Base-by-base conservation (phyloP, 805 yeast genomes). In the Saturnispora zaruensis region DNA sequence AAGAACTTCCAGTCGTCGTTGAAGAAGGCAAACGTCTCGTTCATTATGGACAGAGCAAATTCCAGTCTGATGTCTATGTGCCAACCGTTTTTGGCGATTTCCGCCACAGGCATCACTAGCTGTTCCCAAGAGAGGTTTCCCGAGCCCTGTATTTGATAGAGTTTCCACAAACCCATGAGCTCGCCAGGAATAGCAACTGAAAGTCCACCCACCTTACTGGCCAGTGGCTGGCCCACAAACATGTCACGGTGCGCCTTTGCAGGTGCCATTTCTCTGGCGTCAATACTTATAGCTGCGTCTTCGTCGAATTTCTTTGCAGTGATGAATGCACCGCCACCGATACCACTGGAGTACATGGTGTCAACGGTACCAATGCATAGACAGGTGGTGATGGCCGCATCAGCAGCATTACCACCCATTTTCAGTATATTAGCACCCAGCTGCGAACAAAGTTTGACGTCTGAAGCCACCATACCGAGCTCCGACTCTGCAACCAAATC, bases 121-220 rank as follows among this genome's bases (percentile, higher is more conserved):
- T 87, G 81, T 23, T 62, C 62, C 97, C 98, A 91, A 2, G 74
- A 58, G 7, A 87, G 62, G 4, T 71, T 72, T 0, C 95, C 95
- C 3, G 88, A 80, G 0, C 93, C 89, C 59, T 82, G 91, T 13
- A 64, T 54, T 28, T 65, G 56, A 64, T 67, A 78, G 37, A 91
- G 68, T 41, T 72, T 76, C 58, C 84, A 79, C n/a, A 89, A 68
- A 0, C 97, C 99, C 52, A 81, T 81, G 44, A 91, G 59, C 63
- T 91, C 98, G 9, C 99, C 99, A 0, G 99, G 99, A 18, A 85
- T 78, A 1, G 80, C 98, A 8, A 82, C 79, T 0, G 96, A 87
- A n/a, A 88, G 68, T 0, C 97, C 99, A 3, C 96, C 97, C 18
- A 81, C 67, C 55, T 77, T 76, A 0, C 95, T 75, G 13, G 75